phyloP scores from a whole-genome alignment of 257 asterid species.

The Parsonsia alboflavescens region DNA sequence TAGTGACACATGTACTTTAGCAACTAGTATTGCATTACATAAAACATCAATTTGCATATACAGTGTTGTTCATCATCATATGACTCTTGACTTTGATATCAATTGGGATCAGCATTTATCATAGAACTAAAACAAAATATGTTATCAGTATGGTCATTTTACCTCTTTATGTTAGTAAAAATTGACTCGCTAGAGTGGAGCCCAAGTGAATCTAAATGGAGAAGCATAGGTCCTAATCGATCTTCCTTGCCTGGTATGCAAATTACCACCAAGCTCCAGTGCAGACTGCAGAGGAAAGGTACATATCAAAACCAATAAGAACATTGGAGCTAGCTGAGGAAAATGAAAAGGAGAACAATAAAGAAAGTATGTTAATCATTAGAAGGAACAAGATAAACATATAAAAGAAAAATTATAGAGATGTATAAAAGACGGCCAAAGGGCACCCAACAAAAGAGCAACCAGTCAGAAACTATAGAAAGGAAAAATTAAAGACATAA shows the following conservation, averaged over 20 bases:
- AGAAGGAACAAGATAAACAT: neutral
- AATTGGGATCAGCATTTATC: neutral
- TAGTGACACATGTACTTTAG: neutral
- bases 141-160: neutral
- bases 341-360: slow-evolving; percentile 16
- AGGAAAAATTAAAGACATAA: neutral
- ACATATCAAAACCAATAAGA: slow-evolving; percentile 22
- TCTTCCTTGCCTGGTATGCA: slow-evolving; percentile 79
- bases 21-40: neutral
- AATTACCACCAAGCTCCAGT: slow-evolving; percentile 96
- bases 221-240: slow-evolving; percentile 55
- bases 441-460: neutral
- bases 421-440: neutral
- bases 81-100: neutral
- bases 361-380: neutral
- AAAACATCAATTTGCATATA: neutral
- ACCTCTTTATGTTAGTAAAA: slow-evolving; percentile 64
- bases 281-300: slow-evolving; percentile 42
- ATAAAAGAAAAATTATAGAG: neutral
- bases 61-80: neutral
- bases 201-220: slow-evolving; percentile 91
- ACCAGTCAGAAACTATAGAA: neutral
- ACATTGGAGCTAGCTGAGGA: slow-evolving; percentile 13
- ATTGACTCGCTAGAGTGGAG: slow-evolving; percentile 59
- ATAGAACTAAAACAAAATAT: neutral